These are phyloP conservation scores for Dioscorea zingiberensis DNA, from an alignment of 106 monocot species.

Conservation along the genomic window DNA sequence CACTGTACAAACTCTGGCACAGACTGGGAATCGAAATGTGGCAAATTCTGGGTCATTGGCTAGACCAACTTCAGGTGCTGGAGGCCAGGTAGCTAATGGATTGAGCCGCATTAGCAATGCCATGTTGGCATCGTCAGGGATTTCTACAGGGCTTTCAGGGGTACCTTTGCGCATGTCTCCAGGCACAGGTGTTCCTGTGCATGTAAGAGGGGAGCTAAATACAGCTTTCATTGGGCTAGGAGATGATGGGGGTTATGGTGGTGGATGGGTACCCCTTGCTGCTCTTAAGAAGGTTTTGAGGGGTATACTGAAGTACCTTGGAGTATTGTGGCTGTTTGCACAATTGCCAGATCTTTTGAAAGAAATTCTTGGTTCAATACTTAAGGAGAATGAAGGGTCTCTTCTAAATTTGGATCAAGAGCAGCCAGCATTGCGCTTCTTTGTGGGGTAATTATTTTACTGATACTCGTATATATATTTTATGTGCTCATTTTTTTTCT, in stretches of 20 bases:
- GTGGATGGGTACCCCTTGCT: constrained; percentile 98
- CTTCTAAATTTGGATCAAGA: constrained; percentile 98
- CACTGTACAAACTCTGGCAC: constrained; percentile 17
- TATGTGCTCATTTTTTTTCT: too few species aligned
- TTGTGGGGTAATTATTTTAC: constrained; percentile 65
- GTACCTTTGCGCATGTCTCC: constrained; percentile 64
- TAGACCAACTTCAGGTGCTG: constrained; percentile 40
- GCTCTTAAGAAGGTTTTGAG: constrained; percentile 94
- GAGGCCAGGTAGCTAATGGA: constrained; percentile 39
- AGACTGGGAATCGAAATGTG: constrained; percentile 31
- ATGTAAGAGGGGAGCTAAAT: constrained; percentile 91
- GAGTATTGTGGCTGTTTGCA: constrained; percentile 96
- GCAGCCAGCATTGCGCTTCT: constrained; percentile 95
- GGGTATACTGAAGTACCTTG: constrained; percentile 96
- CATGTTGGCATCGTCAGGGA: constrained; percentile 59
- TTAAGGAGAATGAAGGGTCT: constrained; percentile 90
- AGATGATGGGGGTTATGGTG: constrained; percentile 99
- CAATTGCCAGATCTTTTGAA: constrained; percentile 92
- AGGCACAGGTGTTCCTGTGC: constrained; percentile 69
- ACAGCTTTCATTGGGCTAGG: constrained; percentile 96
- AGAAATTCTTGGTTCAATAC: constrained; percentile 92
- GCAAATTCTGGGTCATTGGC: constrained; percentile 22
- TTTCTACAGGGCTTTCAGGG: constrained; percentile 54
- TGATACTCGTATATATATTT: background rate
- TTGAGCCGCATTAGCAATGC: constrained; percentile 56